phyloP scores from a whole-genome alignment of 495 filamentous ascomycete species.

The Hyphodiscus hymeniophilus region DNA sequence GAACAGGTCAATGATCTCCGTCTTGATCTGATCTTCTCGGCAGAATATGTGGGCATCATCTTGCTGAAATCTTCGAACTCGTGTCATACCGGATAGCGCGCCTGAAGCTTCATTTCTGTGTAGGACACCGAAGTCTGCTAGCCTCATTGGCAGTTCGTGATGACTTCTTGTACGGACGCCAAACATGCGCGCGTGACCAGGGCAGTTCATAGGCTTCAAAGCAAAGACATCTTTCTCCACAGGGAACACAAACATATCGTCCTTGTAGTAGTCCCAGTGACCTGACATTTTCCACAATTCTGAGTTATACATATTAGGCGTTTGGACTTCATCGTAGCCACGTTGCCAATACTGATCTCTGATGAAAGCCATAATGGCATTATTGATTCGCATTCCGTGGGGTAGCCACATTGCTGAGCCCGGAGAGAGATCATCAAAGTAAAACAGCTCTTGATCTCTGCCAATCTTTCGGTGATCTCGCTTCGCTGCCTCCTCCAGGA shows the following conservation, averaged over 20 bases:
- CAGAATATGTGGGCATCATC: constrained; percentile 96
- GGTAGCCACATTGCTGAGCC: constrained; percentile 94
- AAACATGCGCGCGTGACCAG: constrained; percentile 76
- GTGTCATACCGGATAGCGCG: constrained; percentile 79
- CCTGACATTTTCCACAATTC: constrained; percentile 89
- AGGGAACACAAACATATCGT: constrained; percentile 93
- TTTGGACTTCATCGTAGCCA: constrained; percentile 89
- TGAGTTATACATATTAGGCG: constrained; percentile 92
- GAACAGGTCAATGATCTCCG: constrained; percentile 81
- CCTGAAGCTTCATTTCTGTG: constrained; percentile 94
- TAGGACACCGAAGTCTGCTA: constrained; percentile 92
- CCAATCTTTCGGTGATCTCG: constrained; percentile 88
- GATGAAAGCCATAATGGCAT: constrained; percentile 72
- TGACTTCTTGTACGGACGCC: constrained; percentile 72
- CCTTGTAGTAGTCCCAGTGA: constrained; percentile 91
- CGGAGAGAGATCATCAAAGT: constrained; percentile 87
- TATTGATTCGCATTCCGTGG: constrained; percentile 86
- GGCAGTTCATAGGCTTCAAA: constrained; percentile 98
- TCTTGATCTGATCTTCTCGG: constrained; percentile 65
- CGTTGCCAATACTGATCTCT: constrained; percentile 86
- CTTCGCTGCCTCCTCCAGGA: constrained; percentile 92
- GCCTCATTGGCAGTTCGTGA: constrained; percentile 76
- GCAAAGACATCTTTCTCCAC: constrained; percentile 81
- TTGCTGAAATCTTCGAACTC: constrained; percentile 89
- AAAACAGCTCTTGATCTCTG: constrained; percentile 91